Conservation (phyloP, 75 land plant genomes). For the Selaginella moellendorffii region DNA sequence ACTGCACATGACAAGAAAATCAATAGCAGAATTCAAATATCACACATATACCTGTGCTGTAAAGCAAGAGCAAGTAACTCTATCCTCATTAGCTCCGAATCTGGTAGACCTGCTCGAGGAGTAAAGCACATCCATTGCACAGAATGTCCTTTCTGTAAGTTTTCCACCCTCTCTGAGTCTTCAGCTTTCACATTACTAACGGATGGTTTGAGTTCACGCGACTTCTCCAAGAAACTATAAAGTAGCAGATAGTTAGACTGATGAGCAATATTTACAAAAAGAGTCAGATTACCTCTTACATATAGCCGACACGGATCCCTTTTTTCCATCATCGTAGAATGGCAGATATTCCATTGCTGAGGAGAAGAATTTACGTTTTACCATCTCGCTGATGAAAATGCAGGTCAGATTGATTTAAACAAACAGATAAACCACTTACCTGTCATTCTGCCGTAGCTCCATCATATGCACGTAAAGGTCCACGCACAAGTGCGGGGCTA, state of each 20-base stretch:
- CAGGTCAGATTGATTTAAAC: background rate
- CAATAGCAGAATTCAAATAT: background rate
- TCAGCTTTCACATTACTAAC: constrained; percentile 27
- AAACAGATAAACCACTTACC: constrained; percentile 21
- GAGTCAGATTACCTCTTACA: constrained; percentile 51
- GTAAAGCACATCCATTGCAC: constrained; percentile 97
- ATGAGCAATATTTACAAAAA: background rate
- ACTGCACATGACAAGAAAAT: constrained; percentile 24
- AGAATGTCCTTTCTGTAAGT: constrained; percentile 64
- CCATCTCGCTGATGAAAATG: constrained; percentile 38
- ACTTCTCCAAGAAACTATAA: constrained; percentile 56
- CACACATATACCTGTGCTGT: constrained; percentile 44
- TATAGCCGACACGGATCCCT: constrained; percentile 68
- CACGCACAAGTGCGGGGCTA: constrained; percentile 76
- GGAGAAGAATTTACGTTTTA: constrained; percentile 76
- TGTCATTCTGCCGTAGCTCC: constrained; percentile 81
- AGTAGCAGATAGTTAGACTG: background rate
- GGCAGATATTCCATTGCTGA: constrained; percentile 86
- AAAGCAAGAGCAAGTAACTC: constrained; percentile 73
- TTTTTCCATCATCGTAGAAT: constrained; percentile 41
- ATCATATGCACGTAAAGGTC: constrained; percentile 93
- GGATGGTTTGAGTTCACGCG: constrained; percentile 51
- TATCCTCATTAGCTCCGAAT: constrained; percentile 38
- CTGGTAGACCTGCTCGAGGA: constrained; percentile 52
- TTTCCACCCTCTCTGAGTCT: constrained; percentile 50